Evolutionary conservation across 495 filamentous ascomycete genomes (phyloP).

Genomic region (Penicillium fimorum): DNA sequence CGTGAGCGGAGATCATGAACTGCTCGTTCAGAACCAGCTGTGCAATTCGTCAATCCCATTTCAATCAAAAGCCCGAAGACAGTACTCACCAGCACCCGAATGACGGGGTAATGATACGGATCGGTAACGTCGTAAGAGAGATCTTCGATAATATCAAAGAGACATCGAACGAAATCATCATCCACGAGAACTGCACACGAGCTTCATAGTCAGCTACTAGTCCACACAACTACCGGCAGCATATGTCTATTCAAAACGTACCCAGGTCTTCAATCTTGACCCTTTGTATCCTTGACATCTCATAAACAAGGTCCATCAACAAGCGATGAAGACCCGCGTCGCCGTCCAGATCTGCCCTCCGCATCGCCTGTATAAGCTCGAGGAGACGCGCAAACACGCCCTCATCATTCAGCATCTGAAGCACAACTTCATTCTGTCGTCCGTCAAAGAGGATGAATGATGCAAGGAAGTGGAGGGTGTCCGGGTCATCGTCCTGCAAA

Average conservation of each 20-base stretch:
- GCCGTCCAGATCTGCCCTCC: constrained; percentile 62
- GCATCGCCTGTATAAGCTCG: constrained; percentile 70
- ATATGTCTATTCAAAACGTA: constrained; percentile 33
- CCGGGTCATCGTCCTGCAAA: constrained; percentile 82
- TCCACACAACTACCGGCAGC: background rate
- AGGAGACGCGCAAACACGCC: constrained; percentile 79
- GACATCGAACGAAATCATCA: constrained; percentile 77
- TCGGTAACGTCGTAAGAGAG: constrained; percentile 87
- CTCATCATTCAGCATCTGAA: constrained; percentile 84
- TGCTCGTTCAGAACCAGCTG: constrained; percentile 97
- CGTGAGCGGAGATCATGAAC: constrained; percentile 78
- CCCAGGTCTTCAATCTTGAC: constrained; percentile 74
- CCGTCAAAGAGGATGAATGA: constrained; percentile 93
- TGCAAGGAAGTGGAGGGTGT: constrained; percentile 74
- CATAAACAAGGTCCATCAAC: constrained; percentile 86
- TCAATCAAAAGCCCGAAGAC: background rate
- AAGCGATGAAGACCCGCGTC: constrained; percentile 69
- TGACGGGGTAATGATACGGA: constrained; percentile 94
- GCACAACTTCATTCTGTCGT: constrained; percentile 69
- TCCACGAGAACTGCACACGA: constrained; percentile 58
- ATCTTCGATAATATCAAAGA: constrained; percentile 86
- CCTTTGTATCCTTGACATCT: constrained; percentile 92
- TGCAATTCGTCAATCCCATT: constrained; percentile 12
- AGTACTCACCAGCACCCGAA: constrained; percentile 77
- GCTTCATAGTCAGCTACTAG: background rate